phyloP scores from a whole-genome alignment of 768 basidiomycete genomes.

The Mycena rebaudengoi region DNA sequence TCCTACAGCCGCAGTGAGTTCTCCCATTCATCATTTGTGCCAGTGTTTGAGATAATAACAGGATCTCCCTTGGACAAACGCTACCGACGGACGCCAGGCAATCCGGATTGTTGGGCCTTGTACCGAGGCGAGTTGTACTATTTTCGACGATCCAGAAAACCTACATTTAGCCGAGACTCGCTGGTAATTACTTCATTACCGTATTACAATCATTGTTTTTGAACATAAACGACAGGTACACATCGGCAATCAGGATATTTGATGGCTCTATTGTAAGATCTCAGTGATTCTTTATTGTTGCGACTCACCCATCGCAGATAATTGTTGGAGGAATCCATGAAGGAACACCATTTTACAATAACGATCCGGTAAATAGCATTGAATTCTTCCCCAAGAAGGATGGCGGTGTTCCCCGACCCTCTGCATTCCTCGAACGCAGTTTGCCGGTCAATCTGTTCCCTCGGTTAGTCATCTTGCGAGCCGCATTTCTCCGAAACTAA shows the following conservation, averaged over 20 bases:
- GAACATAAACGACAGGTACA: slow-evolving; percentile 35
- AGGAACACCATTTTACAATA: slow-evolving; percentile 28
- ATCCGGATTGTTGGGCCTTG: slow-evolving; percentile 36
- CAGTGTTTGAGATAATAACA: too few relatives aligned
- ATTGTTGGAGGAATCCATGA: slow-evolving; percentile 45
- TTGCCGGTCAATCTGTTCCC: slow-evolving; percentile 64
- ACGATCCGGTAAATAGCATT: slow-evolving; percentile 47
- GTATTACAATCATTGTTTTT: not conserved
- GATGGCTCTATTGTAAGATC: slow-evolving; percentile 45
- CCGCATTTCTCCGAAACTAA: slow-evolving; percentile 28
- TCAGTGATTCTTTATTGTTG: not conserved
- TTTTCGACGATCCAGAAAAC: slow-evolving; percentile 52
- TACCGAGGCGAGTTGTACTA: slow-evolving; percentile 30
- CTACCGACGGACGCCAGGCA: slow-evolving; percentile 35
- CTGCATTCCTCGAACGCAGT: slow-evolving; percentile 58
- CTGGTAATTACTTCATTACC: slow-evolving; percentile 44
- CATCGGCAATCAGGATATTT: slow-evolving; percentile 55
- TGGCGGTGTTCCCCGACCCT: slow-evolving; percentile 48
- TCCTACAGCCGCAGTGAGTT: slow-evolving; percentile 51
- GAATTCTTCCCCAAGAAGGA: slow-evolving; percentile 63
- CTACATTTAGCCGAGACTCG: slow-evolving; percentile 63
- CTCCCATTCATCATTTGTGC: too few relatives aligned
- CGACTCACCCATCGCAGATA: not conserved
- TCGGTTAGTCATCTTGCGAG: slow-evolving; percentile 46
- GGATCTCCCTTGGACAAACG: slow-evolving; percentile 39